Evolutionary conservation across 2,329 filamentous ascomycete species (phyloP), one percentile per base, ranked within the genome.

Genomic region (Fusarium sp.): DNA sequence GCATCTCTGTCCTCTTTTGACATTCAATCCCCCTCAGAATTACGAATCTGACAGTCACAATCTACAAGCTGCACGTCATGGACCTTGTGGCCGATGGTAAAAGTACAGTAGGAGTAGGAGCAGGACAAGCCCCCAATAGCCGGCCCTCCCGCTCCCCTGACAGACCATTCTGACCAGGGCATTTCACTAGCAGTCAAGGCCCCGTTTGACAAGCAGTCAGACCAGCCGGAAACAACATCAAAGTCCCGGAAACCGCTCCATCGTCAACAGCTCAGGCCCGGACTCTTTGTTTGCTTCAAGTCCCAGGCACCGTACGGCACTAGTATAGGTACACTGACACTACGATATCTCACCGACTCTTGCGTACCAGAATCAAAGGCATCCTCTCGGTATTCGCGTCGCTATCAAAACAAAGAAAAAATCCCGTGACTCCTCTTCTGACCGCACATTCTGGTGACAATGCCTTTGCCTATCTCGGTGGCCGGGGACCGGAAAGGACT

Each of bases 401-500:
- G 56, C 44, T 65, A 34, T 52, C 46, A 16, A n/a, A 15, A 40
- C 14, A 32, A 24, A 32, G 18, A 15, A 25, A 38, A 60, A 61
- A 47, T 64, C 66, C 58, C 64, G 60, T 71, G 69, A 66, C 55
- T 61, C 22, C 27, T 44, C 57, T 57, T 63, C 66, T 75, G 73
- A 75, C 73, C 66, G 73, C 73, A 75, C 66, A 62, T 71, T 73
- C 51, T 47, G 22, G 43, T 63, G 57, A 49, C 25, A 65, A 46
- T 61, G 49, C 42, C 46, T 56, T 62, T 63, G 34, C 63, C 45
- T 53, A 57, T 50, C 44, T 43, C 20, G 52, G 57, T 59, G 46
- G 56, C 53, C 68, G 69, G 61, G 72, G 43, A 53, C 38, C 59
- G 63, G 66, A 67, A 61, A 46, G 58, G 42, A 57, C 59, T 55